Conservation (phyloP, 371 early-diverging fungal species). For the Circinella minor region DNA sequence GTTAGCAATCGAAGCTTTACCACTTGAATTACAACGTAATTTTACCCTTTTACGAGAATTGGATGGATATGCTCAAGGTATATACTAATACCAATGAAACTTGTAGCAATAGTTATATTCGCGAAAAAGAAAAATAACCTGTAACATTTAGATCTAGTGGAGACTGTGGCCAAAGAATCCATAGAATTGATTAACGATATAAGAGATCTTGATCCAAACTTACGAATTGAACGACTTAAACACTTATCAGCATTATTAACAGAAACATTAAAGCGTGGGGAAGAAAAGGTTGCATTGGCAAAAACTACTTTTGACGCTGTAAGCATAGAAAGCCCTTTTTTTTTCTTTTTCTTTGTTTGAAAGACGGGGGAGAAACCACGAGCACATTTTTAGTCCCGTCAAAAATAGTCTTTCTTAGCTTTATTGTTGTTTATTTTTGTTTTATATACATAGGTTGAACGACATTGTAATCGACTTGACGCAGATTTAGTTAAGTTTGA, state of each 20-base stretch:
- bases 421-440: neutral
- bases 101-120: neutral
- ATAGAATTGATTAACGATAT: constrained; percentile 61
- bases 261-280: constrained; percentile 84
- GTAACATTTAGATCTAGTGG: constrained; percentile 55
- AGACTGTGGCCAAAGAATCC: constrained; percentile 64
- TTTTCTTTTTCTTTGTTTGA: neutral
- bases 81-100: neutral
- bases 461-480: constrained; percentile 52
- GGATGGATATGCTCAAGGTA: constrained; percentile 86
- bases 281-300: constrained; percentile 91
- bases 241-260: constrained; percentile 61
- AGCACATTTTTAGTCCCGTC: no score
- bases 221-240: constrained; percentile 63
- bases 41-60: constrained; percentile 90
- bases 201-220: constrained; percentile 51
- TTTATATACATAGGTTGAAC: constrained; percentile 32
- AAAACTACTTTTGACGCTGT: constrained; percentile 92
- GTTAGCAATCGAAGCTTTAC: constrained; percentile 87
- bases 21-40: constrained; percentile 86
- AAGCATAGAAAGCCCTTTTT: constrained; percentile 11
- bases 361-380: no score
- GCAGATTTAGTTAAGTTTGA: constrained; percentile 54
- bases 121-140: neutral
- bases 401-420: neutral